Percentiles rank a stretch among this genome's conserved stretches.
Evolutionary conservation across 768 basidiomycete genomes (phyloP).

Genomic region (Butyriboletus loyo): DNA sequence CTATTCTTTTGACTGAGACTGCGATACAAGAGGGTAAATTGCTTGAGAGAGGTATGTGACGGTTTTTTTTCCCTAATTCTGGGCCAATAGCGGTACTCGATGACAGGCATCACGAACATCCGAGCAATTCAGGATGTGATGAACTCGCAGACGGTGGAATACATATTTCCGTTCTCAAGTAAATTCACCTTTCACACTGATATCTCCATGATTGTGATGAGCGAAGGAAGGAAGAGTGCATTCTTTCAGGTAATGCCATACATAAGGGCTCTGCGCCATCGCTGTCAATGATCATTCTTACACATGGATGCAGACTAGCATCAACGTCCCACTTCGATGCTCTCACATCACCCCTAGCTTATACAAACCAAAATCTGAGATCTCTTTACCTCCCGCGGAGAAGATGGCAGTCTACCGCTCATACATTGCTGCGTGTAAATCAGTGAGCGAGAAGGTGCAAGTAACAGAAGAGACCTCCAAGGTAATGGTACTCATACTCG

Average conservation of each 20-base stretch:
- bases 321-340: slow-evolving; percentile 49
- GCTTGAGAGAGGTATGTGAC: slow-evolving; percentile 41
- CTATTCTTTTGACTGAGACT: slow-evolving; percentile 62
- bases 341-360: slow-evolving; percentile 31
- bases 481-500: slow-evolving; percentile 35
- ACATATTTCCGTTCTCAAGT: slow-evolving; percentile 70
- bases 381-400: slow-evolving; percentile 46
- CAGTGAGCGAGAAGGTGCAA: slow-evolving; percentile 43
- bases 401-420: slow-evolving; percentile 54
- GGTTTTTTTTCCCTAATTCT: not conserved
- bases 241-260: slow-evolving; percentile 58
- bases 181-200: slow-evolving; percentile 72
- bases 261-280: no score
- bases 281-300: not conserved
- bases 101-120: slow-evolving; percentile 60
- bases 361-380: slow-evolving; percentile 46
- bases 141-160: slow-evolving; percentile 62
- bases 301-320: slow-evolving; percentile 48
- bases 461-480: slow-evolving; percentile 56
- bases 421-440: slow-evolving; percentile 59
- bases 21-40: slow-evolving; percentile 68
- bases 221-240: slow-evolving; percentile 64
- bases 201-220: slow-evolving; percentile 58
- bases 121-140: slow-evolving; percentile 63
- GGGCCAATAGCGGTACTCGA: not conserved